A percentile compares a stretch with the other conserved stretches of the same genome.
phyloP scores from a whole-genome alignment of 2,329 filamentous ascomycete species.

The Penicillium sp. region DNA sequence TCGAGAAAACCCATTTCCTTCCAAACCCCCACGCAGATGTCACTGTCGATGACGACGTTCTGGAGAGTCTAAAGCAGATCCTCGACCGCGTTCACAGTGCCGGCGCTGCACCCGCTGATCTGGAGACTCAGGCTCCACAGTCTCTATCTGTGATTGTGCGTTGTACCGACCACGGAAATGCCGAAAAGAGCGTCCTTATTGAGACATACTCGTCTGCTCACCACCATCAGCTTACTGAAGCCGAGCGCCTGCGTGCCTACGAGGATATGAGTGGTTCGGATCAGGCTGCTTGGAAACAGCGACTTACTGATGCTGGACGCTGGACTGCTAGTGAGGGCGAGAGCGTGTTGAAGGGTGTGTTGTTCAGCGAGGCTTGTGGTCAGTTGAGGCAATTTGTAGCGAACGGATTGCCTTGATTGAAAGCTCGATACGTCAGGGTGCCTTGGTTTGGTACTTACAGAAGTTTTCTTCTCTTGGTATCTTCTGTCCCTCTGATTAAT shows the following conservation, averaged over 20 bases:
- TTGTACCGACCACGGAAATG: slow-evolving; percentile 15
- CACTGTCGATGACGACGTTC: neutral
- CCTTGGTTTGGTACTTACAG: neutral
- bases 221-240: slow-evolving; percentile 1
- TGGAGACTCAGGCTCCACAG: slow-evolving; percentile 11
- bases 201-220: slow-evolving; percentile 17
- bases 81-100: slow-evolving; percentile 27
- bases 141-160: slow-evolving; percentile 25
- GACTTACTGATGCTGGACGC: slow-evolving; percentile 68
- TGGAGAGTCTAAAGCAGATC: slow-evolving; percentile 23
- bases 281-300: slow-evolving; percentile 67
- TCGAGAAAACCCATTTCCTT: neutral
- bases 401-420: slow-evolving; percentile 17
- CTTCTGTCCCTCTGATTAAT: neutral
- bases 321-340: slow-evolving; percentile 81
- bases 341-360: slow-evolving; percentile 70
- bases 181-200: slow-evolving; percentile 24
- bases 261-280: slow-evolving; percentile 66
- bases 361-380: slow-evolving; percentile 67
- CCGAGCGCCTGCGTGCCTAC: slow-evolving; percentile 54
- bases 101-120: slow-evolving; percentile 20
- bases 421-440: neutral
- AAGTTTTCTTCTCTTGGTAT: neutral
- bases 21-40: neutral
- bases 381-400: slow-evolving; percentile 14